Conservation (phyloP, 768 basidiomycete genomes). For the Agrocybe pediades region DNA sequence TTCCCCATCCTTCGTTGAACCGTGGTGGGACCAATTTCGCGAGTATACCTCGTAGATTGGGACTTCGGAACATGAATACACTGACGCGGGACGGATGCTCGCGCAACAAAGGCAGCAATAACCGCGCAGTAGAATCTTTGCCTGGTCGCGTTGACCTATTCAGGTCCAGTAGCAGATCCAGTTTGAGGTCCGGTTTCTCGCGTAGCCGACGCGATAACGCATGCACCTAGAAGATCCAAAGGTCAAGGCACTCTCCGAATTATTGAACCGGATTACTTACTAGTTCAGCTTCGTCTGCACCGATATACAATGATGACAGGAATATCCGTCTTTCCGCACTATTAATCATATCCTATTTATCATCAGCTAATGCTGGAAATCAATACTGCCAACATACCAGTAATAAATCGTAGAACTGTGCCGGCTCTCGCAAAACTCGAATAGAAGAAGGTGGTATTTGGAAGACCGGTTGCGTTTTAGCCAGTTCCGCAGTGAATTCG, state of each 20-base stretch:
- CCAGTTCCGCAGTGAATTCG: slow-evolving; percentile 37
- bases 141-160: slow-evolving; percentile 80
- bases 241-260: background rate
- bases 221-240: slow-evolving; percentile 56
- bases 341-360: slow-evolving; percentile 67
- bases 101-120: slow-evolving; percentile 72
- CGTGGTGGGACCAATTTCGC: slow-evolving; percentile 82
- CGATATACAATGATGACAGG: slow-evolving; percentile 89
- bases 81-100: slow-evolving; percentile 73
- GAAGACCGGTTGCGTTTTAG: slow-evolving; percentile 49
- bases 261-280: slow-evolving; percentile 54
- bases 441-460: slow-evolving; percentile 47
- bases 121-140: slow-evolving; percentile 62
- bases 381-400: slow-evolving; percentile 42
- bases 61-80: slow-evolving; percentile 85
- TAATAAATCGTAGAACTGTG: slow-evolving; percentile 56
- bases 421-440: slow-evolving; percentile 55
- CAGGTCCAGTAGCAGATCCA: slow-evolving; percentile 79
- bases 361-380: background rate
- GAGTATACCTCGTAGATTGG: slow-evolving; percentile 75
- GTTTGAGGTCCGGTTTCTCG: slow-evolving; percentile 58
- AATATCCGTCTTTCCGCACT: slow-evolving; percentile 82
- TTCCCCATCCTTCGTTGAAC: slow-evolving; percentile 98
- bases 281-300: slow-evolving; percentile 74
- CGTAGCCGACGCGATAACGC: slow-evolving; percentile 62